Conservation (phyloP, 768 basidiomycete species). For the Mycena maculata region DNA sequence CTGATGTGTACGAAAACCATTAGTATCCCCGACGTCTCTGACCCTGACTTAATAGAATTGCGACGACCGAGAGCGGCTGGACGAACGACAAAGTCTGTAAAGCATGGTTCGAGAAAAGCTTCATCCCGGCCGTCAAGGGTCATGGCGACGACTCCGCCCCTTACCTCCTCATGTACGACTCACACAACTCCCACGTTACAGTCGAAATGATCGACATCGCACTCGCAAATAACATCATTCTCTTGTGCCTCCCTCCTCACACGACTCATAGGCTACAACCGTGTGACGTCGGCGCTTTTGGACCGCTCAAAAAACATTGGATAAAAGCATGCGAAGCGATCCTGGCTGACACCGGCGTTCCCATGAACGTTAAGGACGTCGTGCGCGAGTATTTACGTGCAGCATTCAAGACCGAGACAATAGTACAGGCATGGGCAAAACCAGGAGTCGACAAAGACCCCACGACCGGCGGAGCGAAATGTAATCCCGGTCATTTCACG, state of each 20-base stretch:
- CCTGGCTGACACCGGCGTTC: conserved; percentile 26
- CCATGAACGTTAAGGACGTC: conserved; percentile 18
- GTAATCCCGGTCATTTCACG: conserved; percentile 5
- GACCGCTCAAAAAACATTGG: conserved; percentile 47
- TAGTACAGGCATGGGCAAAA: conserved; percentile 20
- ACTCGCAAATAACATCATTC: conserved; percentile 42
- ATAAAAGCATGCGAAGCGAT: conserved; percentile 37
- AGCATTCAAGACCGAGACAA: conserved; percentile 20
- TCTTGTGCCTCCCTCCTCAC: conserved; percentile 54
- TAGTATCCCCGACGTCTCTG: too few relatives aligned
- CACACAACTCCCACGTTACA: conserved; percentile 55
- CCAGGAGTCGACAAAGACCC: conserved; percentile 13
- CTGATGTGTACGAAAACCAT: too few relatives aligned
- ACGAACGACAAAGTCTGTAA: conserved; percentile 48
- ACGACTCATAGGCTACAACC: conserved; percentile 58
- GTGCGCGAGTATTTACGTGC: conserved; percentile 14
- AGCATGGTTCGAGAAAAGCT: conserved; percentile 52
- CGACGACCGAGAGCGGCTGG: conserved; percentile 54
- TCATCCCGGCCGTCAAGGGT: conserved; percentile 49
- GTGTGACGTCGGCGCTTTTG: conserved; percentile 58
- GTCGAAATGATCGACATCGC: conserved; percentile 42
- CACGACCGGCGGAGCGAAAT: conserved; percentile 3
- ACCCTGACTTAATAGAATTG: conserved; percentile 45
- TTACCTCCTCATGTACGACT: conserved; percentile 55
- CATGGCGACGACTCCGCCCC: conserved; percentile 38